Evolutionary conservation across 495 filamentous ascomycete species (phyloP).

Genomic region (Parathielavia appendiculata): DNA sequence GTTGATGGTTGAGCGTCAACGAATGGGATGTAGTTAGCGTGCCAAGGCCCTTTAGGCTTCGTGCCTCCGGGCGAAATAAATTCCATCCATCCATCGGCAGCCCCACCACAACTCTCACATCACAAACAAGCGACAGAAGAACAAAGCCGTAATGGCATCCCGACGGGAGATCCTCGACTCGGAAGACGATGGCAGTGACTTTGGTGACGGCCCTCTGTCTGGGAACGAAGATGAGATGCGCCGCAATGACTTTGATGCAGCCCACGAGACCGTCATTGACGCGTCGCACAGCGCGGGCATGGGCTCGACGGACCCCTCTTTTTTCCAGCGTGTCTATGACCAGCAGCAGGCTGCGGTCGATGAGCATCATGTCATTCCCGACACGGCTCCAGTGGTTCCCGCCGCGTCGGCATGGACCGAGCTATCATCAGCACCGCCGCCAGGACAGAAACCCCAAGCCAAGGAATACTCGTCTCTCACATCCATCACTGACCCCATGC

Average conservation of each 20-base stretch:
- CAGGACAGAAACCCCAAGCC: slow-evolving; percentile 1
- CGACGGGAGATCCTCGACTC: slow-evolving; percentile 30
- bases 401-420: slow-evolving; percentile 4
- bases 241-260: background rate
- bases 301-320: slow-evolving; percentile 27
- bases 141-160: slow-evolving; percentile 21
- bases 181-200: slow-evolving; percentile 30
- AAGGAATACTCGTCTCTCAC: slow-evolving; percentile 17
- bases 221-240: background rate
- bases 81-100: no score
- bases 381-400: background rate
- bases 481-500: slow-evolving; percentile 20
- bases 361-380: background rate
- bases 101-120: no score
- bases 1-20: no score
- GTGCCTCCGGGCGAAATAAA: no score
- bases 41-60: no score
- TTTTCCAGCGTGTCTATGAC: slow-evolving; percentile 29
- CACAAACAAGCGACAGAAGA: no score
- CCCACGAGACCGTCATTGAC: slow-evolving; percentile 4
- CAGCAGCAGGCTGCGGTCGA: slow-evolving; percentile 19
- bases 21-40: no score
- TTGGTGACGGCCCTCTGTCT: slow-evolving; percentile 8
- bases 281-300: slow-evolving; percentile 15
- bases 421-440: slow-evolving; percentile 10